Evolutionary conservation across 192 early-diverging fungal species (phyloP).

Genomic region (Entomortierella lignicola): DNA sequence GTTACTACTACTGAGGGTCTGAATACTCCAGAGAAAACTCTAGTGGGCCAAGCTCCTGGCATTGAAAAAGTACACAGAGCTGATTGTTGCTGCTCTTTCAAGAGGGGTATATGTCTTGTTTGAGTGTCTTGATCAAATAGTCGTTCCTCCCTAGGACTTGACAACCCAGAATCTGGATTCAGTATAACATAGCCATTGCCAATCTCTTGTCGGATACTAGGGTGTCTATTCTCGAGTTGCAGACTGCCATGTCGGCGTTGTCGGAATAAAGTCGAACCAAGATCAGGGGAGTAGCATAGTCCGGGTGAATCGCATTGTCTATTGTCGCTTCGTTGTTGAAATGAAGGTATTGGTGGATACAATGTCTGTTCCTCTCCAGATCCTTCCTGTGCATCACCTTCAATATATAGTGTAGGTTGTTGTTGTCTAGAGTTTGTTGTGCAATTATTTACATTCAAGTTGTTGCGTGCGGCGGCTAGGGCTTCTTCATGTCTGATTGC

Average conservation of each 20-base stretch:
- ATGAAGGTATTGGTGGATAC: not conserved
- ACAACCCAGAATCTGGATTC: not conserved
- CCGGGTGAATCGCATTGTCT: not conserved
- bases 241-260: constrained; percentile 45
- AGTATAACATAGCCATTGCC: constrained; percentile 35
- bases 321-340: not conserved
- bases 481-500: constrained; percentile 59
- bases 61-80: not conserved
- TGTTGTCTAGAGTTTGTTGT: too few relatives aligned
- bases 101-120: constrained; percentile 1
- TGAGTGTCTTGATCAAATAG: not conserved
- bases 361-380: not conserved
- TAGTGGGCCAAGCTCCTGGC: not conserved
- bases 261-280: not conserved
- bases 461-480: too few relatives aligned
- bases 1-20: too few relatives aligned
- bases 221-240: constrained; percentile 22
- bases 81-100: too few relatives aligned
- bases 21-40: not conserved
- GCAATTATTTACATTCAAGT: too few relatives aligned
- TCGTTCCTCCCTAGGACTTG: too few relatives aligned
- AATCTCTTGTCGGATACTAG: constrained; percentile 38
- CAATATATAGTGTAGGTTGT: constrained; percentile 1
- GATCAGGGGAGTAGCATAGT: not conserved
- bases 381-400: constrained; percentile 17